These are phyloP conservation scores for Allium cepa DNA, from an alignment of 106 monocot species.

Conservation along the genomic window DNA sequence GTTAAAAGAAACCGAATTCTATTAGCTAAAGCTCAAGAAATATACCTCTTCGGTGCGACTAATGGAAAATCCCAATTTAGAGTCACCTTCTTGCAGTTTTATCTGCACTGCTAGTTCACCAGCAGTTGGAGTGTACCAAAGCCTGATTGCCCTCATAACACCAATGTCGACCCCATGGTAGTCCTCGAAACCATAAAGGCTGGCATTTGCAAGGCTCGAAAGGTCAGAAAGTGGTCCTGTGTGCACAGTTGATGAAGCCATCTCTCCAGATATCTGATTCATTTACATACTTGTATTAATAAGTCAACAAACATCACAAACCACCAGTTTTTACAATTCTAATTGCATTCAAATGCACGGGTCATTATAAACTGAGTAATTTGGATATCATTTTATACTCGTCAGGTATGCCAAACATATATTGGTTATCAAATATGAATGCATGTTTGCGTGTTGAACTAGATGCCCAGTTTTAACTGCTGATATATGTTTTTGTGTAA, in stretches of 20 bases:
- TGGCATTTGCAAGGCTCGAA: conserved; percentile 53
- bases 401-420: too few species aligned
- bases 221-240: conserved; percentile 61
- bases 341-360: not conserved
- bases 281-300: not conserved
- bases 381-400: too few species aligned
- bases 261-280: conserved; percentile 63
- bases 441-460: too few species aligned
- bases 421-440: too few species aligned
- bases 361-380: too few species aligned
- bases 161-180: conserved; percentile 86
- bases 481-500: too few species aligned
- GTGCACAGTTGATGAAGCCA: conserved; percentile 52
- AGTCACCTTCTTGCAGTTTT: conserved; percentile 52
- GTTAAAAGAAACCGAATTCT: too few species aligned
- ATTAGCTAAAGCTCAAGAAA: too few species aligned
- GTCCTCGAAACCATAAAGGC: conserved; percentile 78
- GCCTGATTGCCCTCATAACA: conserved; percentile 61
- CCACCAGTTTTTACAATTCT: not conserved
- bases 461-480: too few species aligned
- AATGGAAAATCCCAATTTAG: conserved; percentile 66
- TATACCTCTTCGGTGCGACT: conserved; percentile 82
- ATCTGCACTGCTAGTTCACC: conserved; percentile 58
- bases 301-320: not conserved
- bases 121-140: conserved; percentile 69